Evolutionary conservation across 169 alveolate species (phyloP), one percentile per base, ranked within the genome.

Genomic region (Hepatocystis sp.): DNA sequence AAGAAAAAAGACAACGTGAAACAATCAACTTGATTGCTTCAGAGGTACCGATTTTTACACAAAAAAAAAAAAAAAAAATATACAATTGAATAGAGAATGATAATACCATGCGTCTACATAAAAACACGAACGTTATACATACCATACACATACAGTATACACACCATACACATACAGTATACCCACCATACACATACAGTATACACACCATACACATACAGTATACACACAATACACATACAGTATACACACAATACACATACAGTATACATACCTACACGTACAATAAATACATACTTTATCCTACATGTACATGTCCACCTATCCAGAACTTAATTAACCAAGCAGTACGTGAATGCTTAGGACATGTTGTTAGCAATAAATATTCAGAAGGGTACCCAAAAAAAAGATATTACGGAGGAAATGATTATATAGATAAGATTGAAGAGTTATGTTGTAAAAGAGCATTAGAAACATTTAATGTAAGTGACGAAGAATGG

Each of bases 381-480:
- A 97, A 97, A 90, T 97, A 97, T 78, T 86, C 98, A 23, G 99
- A 98, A 86, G 99, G 99, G 4, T 96, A 96, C 85, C 97, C 99
- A 11, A 99, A 98, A 15, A 96, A 97, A 10, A 90, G 99, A 67
- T 96, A 96, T 84, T 98, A 97, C 68, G 98, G 98, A 32, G 98
- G 98, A 34, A 95, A 95, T 47, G 96, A 95, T 63, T 90, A 92
- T 63, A 91, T 95, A 7, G 99, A 97, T 71, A 91, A 94, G 61
- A 84, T 95, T 11, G 99, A 97, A 78, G 53, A 67, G 10, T 93
- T 96, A 0, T 96, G 98, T 91, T 93, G 91, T 61, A 67, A 96
- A 81, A 93, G 99, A 84, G 99, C 99, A 1, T 85, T 97, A 63
- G 92, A 96, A 56, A 99, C 98, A 10, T 98, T 94, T 92, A 84